Conservation (phyloP, 371 early-diverging fungal species). For the Mortierella sp. region DNA sequence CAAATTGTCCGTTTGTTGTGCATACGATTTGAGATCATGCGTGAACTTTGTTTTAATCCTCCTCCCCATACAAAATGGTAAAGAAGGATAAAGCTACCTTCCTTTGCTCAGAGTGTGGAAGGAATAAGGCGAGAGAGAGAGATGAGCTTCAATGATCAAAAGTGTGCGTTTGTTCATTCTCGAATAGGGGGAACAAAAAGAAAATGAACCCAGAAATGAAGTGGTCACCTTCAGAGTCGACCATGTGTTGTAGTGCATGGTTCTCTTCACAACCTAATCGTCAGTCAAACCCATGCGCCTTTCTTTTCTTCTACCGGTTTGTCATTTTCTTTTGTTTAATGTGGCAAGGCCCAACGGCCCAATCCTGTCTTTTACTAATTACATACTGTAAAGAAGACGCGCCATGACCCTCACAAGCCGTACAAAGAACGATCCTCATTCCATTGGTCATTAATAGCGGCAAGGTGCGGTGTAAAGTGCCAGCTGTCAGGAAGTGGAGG, state of each 20-base stretch:
- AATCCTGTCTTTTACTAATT: neutral
- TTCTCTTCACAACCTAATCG: neutral
- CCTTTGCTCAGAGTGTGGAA: neutral
- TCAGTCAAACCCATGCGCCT: neutral
- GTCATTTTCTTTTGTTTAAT: neutral
- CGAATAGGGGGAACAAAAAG: neutral
- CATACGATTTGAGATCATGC: slow-evolving; percentile 3
- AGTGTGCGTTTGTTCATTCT: neutral
- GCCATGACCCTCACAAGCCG: neutral
- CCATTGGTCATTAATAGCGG: neutral
- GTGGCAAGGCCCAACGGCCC: neutral
- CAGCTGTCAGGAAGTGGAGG: neutral
- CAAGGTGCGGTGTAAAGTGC: neutral
- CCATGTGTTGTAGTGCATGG: neutral
- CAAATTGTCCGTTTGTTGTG: neutral
- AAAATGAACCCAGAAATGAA: neutral
- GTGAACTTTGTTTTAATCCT: neutral
- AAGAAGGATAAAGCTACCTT: neutral
- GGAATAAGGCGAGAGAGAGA: neutral
- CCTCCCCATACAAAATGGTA: neutral
- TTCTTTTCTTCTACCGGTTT: neutral
- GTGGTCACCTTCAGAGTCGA: too few species aligned
- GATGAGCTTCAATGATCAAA: neutral
- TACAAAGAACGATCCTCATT: neutral
- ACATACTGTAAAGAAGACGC: neutral